phyloP scores from a whole-genome alignment of 23 red algal genomes.

The Chondrus crispus region DNA sequence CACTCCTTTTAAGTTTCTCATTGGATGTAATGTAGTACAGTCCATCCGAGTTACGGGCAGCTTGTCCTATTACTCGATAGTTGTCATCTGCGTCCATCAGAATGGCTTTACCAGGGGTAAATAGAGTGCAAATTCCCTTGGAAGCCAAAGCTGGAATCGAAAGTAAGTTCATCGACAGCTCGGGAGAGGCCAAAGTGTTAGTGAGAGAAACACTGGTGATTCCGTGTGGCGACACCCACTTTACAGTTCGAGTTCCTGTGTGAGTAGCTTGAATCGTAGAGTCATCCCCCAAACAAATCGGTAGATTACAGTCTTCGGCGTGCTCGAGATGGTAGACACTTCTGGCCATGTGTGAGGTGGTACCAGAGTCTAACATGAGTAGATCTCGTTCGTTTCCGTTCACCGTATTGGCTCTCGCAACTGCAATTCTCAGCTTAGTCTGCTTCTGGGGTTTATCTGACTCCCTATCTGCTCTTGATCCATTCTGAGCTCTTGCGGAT shows the following conservation, averaged over 20 bases:
- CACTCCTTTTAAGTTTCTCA: too few relatives aligned
- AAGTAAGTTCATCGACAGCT: slow-evolving; percentile 29
- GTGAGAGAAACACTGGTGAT: not conserved
- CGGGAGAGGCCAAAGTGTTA: not conserved
- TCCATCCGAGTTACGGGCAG: not conserved
- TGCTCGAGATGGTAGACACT: not conserved
- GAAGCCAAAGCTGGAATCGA: slow-evolving; percentile 14
- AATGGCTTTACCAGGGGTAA: not conserved
- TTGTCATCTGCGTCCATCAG: slow-evolving; percentile 7
- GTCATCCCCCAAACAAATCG: slow-evolving; percentile 23
- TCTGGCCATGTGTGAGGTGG: slow-evolving; percentile 12
- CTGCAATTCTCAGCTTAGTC: too few relatives aligned
- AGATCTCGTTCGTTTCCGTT: too few relatives aligned
- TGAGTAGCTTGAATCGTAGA: slow-evolving; percentile 9
- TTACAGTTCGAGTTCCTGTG: not conserved
- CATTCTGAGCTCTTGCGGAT: too few relatives aligned
- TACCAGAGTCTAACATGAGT: slow-evolving; percentile 30
- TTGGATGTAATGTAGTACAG: slow-evolving; percentile 56
- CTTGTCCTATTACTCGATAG: slow-evolving; percentile 4
- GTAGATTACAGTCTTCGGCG: not conserved
- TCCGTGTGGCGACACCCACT: not conserved
- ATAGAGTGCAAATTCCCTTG: not conserved
- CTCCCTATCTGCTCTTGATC: too few relatives aligned
- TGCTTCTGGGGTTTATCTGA: too few relatives aligned
- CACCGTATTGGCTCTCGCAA: too few relatives aligned